Evolutionary conservation across 1,139 yeast species (phyloP), one percentile per base, ranked within the genome.

Genomic region (Zygotorulaspora mrakii): DNA sequence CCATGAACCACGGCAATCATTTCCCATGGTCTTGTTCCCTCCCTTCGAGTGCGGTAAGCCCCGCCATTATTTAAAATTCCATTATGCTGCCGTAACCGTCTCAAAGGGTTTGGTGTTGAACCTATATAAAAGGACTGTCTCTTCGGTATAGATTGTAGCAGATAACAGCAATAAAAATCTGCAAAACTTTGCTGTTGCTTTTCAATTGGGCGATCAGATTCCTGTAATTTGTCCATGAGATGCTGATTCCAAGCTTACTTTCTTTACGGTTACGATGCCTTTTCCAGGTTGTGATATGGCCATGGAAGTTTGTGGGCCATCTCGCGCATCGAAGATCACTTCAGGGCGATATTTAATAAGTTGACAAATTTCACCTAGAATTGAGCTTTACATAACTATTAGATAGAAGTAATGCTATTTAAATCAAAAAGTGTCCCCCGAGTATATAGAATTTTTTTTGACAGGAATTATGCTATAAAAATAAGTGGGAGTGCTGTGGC

Each of bases 21-120:
- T 42, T 72, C 73, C 95, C 95, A 85, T 0, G 95, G 94, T 35
- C 89, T 61, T 29, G 67, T 70, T 0, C 77, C 79, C 17, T 59
- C 57, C 31, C 68, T 62, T 45, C 70, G 76, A 0, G 95, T 85
- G 31, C 76, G 64, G 53, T 66, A 77, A 0, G 95, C 95, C 1
- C 89, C 89, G 1, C 85, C 85, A 6, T 45, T 47, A n/a, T 64
- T 65, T 13, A 81, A 56, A 4, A 71, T 76, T 1, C 95, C 94
- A 64, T 85, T 85, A 56, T 85, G 95, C 50, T 85, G 95, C 27
- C 86, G 62, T 4, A 85, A 64, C 34, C 95, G 58, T 43, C 89
- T 61, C 1, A 66, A 55, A 0, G 94, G 91, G 53, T 82, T 73
- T 0, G 91, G 89, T 0, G 91, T 82, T 1, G 91, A 82, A 1